Evolutionary conservation across 2,329 filamentous ascomycete species (phyloP), one percentile per base, ranked within the genome.

Genomic region (Hysterium pulicare): DNA sequence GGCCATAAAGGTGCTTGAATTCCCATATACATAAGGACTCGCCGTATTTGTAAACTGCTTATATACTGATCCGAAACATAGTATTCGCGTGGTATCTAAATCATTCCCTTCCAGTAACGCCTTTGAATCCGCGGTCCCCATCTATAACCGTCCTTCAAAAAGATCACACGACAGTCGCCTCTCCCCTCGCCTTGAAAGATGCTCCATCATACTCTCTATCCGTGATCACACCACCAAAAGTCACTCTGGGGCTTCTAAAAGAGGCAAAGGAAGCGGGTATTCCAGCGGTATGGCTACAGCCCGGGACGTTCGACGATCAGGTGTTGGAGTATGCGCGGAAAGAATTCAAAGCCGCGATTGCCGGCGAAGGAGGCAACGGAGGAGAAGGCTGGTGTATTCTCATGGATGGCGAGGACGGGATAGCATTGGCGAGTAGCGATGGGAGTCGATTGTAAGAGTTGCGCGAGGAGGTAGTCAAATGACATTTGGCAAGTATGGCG

Each of bases 11-110:
- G 90, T 90, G 67, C 44, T 72, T 59, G n/a, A n/a, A n/a, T n/a
- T n/a, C n/a, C n/a, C n/a, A n/a, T 10, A 30, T 10, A 30, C 9
- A 19, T 10, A 35, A 35, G 10, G 33, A 10, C 10, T 11, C 10
- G 10, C 10, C 24, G 11, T 38, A 20, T 21, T 38, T 13, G 10
- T 16, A 38, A 22, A 10, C 7, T 16, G 10, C 15, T 21, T 24
- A 38, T 38, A 2, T n/a, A 2, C 33, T 10, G 38, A n/a, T n/a
- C n/a, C n/a, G n/a, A n/a, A n/a, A n/a, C n/a, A n/a, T 59, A 94
- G 90, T 97, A 53, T 88, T 96, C 62, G 80, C 80, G 11, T 97
- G 91, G 91, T 97, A 97, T 68, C 78, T 87, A 42, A 64, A 75
- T 24, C 88, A 89, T 69, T 74, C 76, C 28, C 79, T 97, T 31